Evolutionary conservation across 1,139 yeast genomes (phyloP).

Genomic region (Zygoascus sp.): DNA sequence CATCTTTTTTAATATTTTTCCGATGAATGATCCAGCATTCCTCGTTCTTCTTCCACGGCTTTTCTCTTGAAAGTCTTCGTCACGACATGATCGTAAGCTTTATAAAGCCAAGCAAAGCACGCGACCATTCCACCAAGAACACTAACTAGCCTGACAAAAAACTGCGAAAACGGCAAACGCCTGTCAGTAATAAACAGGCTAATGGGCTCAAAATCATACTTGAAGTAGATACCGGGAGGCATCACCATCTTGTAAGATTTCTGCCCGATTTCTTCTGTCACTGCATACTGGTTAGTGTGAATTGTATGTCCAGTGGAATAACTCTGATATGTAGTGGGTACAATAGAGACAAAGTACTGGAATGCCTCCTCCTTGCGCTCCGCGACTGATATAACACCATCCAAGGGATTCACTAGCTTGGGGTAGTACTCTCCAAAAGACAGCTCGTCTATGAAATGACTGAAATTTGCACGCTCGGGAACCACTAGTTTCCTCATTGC

Average conservation of each 20-base stretch:
- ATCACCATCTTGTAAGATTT: constrained; percentile 30
- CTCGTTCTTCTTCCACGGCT: constrained; percentile 6
- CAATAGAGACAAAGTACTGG: constrained; percentile 70
- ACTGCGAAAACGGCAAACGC: constrained; percentile 71
- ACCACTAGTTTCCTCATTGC: too few relatives aligned
- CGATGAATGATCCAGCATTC: constrained; percentile 5
- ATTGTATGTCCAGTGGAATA: constrained; percentile 57
- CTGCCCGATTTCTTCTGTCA: constrained; percentile 49
- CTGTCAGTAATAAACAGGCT: constrained; percentile 63
- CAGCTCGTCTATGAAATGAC: constrained; percentile 81
- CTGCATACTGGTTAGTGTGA: constrained; percentile 83
- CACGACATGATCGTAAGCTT: constrained; percentile 17
- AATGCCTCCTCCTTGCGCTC: constrained; percentile 34
- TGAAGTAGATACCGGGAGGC: constrained; percentile 75
- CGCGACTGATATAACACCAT: constrained; percentile 43
- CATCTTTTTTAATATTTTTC: background rate
- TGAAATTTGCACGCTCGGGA: constrained; percentile 58
- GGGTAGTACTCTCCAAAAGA: constrained; percentile 93
- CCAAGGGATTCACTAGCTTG: constrained; percentile 78
- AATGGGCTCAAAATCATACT: constrained; percentile 86
- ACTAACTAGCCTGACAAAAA: constrained; percentile 72
- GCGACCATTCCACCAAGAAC: constrained; percentile 70
- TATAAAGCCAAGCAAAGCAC: constrained; percentile 37
- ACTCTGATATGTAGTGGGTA: constrained; percentile 74
- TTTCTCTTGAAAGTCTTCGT: constrained; percentile 11